phyloP scores from a whole-genome alignment of 2,329 filamentous ascomycete genomes.

The Penicillium paneum region DNA sequence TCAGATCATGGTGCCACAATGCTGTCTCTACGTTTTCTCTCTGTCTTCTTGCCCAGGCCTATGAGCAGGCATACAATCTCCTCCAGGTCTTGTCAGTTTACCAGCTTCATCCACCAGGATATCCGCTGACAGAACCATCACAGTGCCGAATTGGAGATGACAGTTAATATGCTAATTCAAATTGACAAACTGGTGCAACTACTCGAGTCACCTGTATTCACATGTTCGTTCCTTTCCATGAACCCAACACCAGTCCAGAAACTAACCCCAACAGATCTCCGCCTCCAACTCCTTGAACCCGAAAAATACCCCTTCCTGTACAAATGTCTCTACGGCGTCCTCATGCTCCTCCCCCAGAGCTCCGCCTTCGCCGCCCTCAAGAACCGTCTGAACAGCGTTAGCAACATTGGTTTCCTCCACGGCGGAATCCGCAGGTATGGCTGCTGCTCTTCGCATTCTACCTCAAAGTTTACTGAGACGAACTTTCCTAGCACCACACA shows the following conservation, averaged over 20 bases:
- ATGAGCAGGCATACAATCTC: slow-evolving; percentile 95
- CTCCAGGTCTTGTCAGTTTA: slow-evolving; percentile 84
- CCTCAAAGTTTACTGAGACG: slow-evolving; percentile 2
- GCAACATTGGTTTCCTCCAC: slow-evolving; percentile 92
- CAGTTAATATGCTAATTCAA: slow-evolving; percentile 96
- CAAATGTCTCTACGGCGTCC: slow-evolving; percentile 92
- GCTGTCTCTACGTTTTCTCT: slow-evolving; percentile 96
- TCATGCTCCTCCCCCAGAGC: slow-evolving; percentile 98
- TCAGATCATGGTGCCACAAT: slow-evolving; percentile 97
- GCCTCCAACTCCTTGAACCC: slow-evolving; percentile 89
- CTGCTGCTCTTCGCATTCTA: background rate
- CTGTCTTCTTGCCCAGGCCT: slow-evolving; percentile 91
- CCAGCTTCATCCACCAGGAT: background rate
- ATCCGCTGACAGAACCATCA: slow-evolving; percentile 23
- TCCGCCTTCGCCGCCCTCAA: slow-evolving; percentile 95
- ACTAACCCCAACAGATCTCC: slow-evolving; percentile 62
- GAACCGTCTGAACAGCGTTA: slow-evolving; percentile 94
- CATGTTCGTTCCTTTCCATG: slow-evolving; percentile 59
- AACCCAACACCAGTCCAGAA: slow-evolving; percentile 5
- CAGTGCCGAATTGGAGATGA: slow-evolving; percentile 96
- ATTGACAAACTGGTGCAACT: slow-evolving; percentile 98
- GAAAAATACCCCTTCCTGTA: slow-evolving; percentile 94
- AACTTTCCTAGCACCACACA: slow-evolving; percentile 13
- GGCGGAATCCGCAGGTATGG: slow-evolving; percentile 73
- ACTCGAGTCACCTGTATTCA: slow-evolving; percentile 95